Conservation (phyloP, 306 rosid species). For the Ormosia semicastrata region DNA sequence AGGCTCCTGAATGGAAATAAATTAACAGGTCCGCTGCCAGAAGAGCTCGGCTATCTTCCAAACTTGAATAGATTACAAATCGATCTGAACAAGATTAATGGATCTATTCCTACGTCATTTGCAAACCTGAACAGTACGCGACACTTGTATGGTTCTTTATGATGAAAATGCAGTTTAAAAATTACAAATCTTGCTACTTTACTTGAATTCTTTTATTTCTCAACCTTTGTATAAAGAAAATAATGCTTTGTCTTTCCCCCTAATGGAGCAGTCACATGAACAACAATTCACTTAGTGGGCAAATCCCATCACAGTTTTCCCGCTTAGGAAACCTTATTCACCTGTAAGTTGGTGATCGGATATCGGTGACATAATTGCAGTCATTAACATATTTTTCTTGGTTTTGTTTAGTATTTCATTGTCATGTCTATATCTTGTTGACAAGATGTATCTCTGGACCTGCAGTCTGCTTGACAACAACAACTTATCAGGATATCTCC, state of each 20-base stretch:
- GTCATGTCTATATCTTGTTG: slow-evolving; percentile 12
- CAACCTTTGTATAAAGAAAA: not conserved
- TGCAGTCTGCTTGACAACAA: slow-evolving; percentile 96
- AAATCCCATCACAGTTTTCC: slow-evolving; percentile 65
- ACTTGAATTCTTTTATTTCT: not conserved
- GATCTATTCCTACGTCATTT: slow-evolving; percentile 73
- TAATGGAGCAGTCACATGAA: slow-evolving; percentile 90
- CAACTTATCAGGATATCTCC: slow-evolving; percentile 81
- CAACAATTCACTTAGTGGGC: slow-evolving; percentile 91
- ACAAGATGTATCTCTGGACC: slow-evolving; percentile 6
- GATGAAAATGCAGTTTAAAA: not conserved
- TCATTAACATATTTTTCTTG: not conserved
- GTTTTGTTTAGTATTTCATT: not conserved
- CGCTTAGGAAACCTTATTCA: slow-evolving; percentile 61
- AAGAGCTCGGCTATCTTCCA: slow-evolving; percentile 76
- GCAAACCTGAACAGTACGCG: slow-evolving; percentile 47
- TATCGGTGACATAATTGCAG: not conserved
- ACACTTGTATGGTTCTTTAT: slow-evolving; percentile 74
- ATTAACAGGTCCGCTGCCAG: slow-evolving; percentile 67
- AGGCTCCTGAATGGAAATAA: slow-evolving; percentile 85
- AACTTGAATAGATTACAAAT: slow-evolving; percentile 63
- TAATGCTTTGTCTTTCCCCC: slow-evolving; percentile 8
- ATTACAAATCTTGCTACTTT: not conserved
- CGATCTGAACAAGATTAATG: slow-evolving; percentile 70
- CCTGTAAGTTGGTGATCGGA: slow-evolving; percentile 54